These are phyloP conservation scores for Eucalyptus erythrocorys DNA, from an alignment of 345 rosid species.

Conservation along the genomic window DNA sequence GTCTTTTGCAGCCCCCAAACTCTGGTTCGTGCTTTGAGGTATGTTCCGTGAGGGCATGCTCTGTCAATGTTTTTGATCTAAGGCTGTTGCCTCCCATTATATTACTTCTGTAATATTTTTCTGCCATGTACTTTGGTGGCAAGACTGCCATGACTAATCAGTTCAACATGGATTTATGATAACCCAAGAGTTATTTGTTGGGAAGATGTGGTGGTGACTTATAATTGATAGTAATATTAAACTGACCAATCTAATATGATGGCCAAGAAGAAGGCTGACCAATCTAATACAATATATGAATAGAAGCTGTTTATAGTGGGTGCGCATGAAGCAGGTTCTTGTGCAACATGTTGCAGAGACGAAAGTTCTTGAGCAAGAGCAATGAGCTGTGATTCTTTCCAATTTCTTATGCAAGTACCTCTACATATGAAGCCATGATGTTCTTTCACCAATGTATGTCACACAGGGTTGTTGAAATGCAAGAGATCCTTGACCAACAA, in stretches of 20 bases:
- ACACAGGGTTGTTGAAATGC: slow-evolving; percentile 96
- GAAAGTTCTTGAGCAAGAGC: neutral
- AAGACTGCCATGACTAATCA: neutral
- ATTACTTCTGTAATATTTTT: neutral
- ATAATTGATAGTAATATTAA: neutral
- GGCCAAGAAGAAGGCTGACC: neutral
- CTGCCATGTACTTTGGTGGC: neutral
- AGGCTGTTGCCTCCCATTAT: neutral
- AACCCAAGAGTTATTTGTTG: neutral
- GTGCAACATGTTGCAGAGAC: neutral
- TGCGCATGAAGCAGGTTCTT: neutral
- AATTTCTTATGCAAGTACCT: neutral
- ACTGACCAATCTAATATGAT: neutral
- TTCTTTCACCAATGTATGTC: neutral
- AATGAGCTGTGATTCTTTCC: neutral
- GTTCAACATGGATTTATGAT: neutral
- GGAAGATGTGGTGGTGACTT: neutral
- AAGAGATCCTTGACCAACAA: slow-evolving; percentile 97
- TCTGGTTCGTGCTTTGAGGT: slow-evolving; percentile 97
- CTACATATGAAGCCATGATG: neutral
- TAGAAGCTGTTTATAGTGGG: neutral
- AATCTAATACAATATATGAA: neutral
- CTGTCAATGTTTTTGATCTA: neutral
- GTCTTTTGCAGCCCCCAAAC: slow-evolving; percentile 87
- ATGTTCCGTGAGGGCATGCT: slow-evolving; percentile 1